Evolutionary conservation across 2,329 filamentous ascomycete genomes (phyloP), one percentile per base, ranked within the genome.

Genomic region (Ophiostoma ulmi): DNA sequence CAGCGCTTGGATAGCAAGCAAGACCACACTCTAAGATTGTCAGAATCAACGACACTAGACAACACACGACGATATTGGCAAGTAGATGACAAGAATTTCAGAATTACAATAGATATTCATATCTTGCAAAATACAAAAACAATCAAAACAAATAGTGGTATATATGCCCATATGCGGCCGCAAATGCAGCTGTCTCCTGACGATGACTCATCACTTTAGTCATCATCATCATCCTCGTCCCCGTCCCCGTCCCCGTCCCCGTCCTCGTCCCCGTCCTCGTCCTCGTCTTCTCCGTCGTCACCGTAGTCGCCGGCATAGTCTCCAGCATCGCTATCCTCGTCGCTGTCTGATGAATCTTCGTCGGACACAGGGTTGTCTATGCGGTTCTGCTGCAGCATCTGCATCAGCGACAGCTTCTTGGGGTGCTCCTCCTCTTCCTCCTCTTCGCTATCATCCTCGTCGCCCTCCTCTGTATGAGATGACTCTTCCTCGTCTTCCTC

Each of bases 371-470:
- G 70, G 5, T 72, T 72, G 14, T 69, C 17, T 8, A 36, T 5
- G 36, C 71, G 70, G 26, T 41, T 39, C 20, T 67, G 39, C 39
- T 63, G 68, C 69, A 73, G 68, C 13, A 55, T 48, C 41, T 74
- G 67, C 11, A 68, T 69, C 26, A 73, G 67, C n/a, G 69, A 72
- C 14, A 74, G 36, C n/a, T 65, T 65, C 63, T 65, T 65, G 17
- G 65, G 38, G n/a, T 67, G 38, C 36, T 66, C 31, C 17, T 69
- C 36, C 55, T 70, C 22, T 8, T 13, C 26, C n/a, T 39, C n/a
- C 26, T 31, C 36, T 10, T 61, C 64, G 35, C 38, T 61, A 52
- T 66, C 64, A 31, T 67, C 63, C 11, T 55, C 61, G 26, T 26
- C 38, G 41, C 63, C 69, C 17, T 71, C 70, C 13, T 67, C 64